Conservation (phyloP, 2,329 filamentous ascomycete species). For the Colletotrichum orbiculare region DNA sequence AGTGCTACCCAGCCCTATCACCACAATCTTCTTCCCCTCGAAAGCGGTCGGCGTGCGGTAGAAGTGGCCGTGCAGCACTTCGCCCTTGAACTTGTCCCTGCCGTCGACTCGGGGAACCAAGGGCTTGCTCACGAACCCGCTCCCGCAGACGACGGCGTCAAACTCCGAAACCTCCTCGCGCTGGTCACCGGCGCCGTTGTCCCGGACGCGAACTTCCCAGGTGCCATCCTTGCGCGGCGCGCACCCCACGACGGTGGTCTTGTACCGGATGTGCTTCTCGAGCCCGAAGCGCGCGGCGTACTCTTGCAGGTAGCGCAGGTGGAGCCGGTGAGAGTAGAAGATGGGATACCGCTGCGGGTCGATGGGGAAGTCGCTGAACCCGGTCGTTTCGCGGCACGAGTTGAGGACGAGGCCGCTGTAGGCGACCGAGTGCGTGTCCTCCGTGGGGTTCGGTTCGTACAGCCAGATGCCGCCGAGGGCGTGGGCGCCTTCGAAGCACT, state of each 20-base stretch:
- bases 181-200: conserved; percentile 15
- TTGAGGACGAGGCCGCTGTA: conserved; percentile 50
- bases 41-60: conserved; percentile 48
- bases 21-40: conserved; percentile 49
- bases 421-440: conserved; percentile 46
- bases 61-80: conserved; percentile 50
- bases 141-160: conserved; percentile 50
- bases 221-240: conserved; percentile 40
- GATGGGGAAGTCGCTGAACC: conserved; percentile 52
- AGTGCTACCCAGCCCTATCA: conserved; percentile 51
- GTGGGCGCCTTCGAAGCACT: conserved; percentile 48
- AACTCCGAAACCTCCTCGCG: conserved; percentile 41
- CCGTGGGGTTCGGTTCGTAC: conserved; percentile 44
- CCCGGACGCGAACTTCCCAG: conserved; percentile 45
- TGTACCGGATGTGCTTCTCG: conserved; percentile 46
- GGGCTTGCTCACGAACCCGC: conserved; percentile 47
- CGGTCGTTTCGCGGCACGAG: conserved; percentile 50
- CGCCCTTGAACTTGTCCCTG: conserved; percentile 45
- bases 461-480: conserved; percentile 53
- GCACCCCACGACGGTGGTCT: conserved; percentile 46
- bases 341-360: conserved; percentile 50
- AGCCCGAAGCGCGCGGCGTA: conserved; percentile 51
- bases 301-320: conserved; percentile 49
- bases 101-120: conserved; percentile 45
- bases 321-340: conserved; percentile 49